A percentile compares a stretch with the other conserved stretches of the same genome.
Conservation (phyloP, 2,329 filamentous ascomycete genomes). For the Sporothrix pseudoabietina region DNA sequence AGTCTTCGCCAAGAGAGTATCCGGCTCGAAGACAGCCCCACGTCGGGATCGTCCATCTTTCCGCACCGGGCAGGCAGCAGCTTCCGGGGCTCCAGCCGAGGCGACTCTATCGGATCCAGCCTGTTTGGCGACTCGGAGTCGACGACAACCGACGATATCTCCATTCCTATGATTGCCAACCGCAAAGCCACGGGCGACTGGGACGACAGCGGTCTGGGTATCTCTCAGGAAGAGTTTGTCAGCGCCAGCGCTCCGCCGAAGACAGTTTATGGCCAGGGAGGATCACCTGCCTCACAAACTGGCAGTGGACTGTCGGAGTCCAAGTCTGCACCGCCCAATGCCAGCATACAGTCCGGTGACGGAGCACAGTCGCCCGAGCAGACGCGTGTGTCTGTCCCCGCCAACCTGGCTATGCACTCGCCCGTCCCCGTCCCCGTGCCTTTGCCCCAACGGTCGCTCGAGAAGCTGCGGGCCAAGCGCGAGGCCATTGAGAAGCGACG, state of each 20-base stretch:
- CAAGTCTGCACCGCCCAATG: neutral
- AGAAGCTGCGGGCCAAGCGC: constrained; percentile 73
- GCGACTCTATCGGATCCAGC: constrained; percentile 86
- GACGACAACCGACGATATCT: constrained; percentile 73
- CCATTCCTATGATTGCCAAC: constrained; percentile 72
- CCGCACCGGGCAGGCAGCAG: constrained; percentile 71
- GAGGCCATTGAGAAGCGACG: constrained; percentile 73
- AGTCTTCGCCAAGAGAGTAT: constrained; percentile 65
- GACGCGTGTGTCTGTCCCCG: constrained; percentile 58
- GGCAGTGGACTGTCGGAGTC: neutral
- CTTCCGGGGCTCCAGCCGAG: constrained; percentile 76
- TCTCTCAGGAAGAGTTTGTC: constrained; percentile 62
- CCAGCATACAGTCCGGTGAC: neutral
- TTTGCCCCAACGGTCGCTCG: constrained; percentile 64
- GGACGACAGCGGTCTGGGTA: constrained; percentile 77
- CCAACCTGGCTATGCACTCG: constrained; percentile 55
- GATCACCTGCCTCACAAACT: neutral
- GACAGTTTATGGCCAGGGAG: neutral
- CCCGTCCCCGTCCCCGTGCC: constrained; percentile 50
- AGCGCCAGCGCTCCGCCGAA: neutral
- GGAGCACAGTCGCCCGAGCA: constrained; percentile 46
- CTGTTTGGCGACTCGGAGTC: constrained; percentile 86
- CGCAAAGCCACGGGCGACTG: constrained; percentile 76
- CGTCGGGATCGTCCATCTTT: constrained; percentile 73
- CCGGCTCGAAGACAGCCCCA: constrained; percentile 78